Percentiles rank a stretch among this genome's conserved stretches.
phyloP scores from a whole-genome alignment of 345 rosid genomes.

The Citrus trifoliata region DNA sequence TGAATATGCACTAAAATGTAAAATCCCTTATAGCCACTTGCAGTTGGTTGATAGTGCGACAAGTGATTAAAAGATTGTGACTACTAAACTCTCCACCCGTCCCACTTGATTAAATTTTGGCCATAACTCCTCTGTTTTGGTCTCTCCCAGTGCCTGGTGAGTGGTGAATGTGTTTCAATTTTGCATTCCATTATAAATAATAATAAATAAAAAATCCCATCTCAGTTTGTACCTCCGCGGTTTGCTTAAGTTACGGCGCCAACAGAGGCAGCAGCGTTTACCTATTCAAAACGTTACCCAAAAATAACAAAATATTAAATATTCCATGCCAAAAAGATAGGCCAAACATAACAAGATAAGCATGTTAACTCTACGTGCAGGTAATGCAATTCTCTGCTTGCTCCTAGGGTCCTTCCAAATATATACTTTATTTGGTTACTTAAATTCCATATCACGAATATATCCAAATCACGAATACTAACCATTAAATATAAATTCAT shows the following conservation, averaged over 20 bases:
- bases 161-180: neutral
- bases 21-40: neutral
- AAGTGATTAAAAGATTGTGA: neutral
- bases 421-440: neutral
- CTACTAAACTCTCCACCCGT: neutral
- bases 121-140: neutral
- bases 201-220: neutral
- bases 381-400: conserved; percentile 1
- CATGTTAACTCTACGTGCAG: neutral
- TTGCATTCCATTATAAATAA: neutral
- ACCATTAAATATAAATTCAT: neutral
- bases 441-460: neutral
- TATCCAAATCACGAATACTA: neutral
- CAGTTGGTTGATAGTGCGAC: neutral
- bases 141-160: neutral
- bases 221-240: neutral
- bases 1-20: neutral
- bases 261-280: neutral
- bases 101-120: neutral
- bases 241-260: neutral
- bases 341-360: neutral
- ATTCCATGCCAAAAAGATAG: neutral
- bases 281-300: conserved; percentile 4
- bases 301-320: neutral
- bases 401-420: too few species aligned